Conservation (phyloP, 805 yeast species). For the Lachancea sp. region DNA sequence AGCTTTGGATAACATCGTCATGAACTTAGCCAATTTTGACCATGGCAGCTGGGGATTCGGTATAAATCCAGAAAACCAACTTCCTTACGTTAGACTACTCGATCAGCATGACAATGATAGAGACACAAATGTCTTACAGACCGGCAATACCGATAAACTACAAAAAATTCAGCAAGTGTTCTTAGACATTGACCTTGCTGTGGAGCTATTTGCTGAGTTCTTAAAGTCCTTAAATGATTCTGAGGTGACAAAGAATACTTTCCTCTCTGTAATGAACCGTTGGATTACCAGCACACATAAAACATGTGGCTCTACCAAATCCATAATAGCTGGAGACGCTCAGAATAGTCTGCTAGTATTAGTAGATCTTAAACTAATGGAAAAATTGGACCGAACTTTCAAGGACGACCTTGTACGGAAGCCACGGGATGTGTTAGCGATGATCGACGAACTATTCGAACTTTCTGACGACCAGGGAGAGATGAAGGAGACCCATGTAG, state of each 20-base stretch:
- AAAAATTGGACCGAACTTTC: slow-evolving; percentile 50
- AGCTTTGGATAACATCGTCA: slow-evolving; percentile 23
- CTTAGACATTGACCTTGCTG: slow-evolving; percentile 39
- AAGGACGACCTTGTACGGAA: slow-evolving; percentile 41
- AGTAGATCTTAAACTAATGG: slow-evolving; percentile 58
- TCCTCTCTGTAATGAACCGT: slow-evolving; percentile 47
- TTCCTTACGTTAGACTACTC: slow-evolving; percentile 29
- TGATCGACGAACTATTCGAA: slow-evolving; percentile 40
- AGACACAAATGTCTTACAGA: slow-evolving; percentile 8
- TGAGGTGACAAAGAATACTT: slow-evolving; percentile 39
- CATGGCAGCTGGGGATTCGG: slow-evolving; percentile 35
- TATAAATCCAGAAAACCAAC: slow-evolving; percentile 33
- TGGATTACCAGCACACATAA: slow-evolving; percentile 42
- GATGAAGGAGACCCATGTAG: slow-evolving; percentile 30
- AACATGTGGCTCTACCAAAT: neutral
- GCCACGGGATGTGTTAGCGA: slow-evolving; percentile 50
- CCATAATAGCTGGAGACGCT: slow-evolving; percentile 22
- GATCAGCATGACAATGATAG: slow-evolving; percentile 2
- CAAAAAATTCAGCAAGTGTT: slow-evolving; percentile 33
- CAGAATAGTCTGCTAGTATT: slow-evolving; percentile 50
- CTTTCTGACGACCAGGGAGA: slow-evolving; percentile 10
- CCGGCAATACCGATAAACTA: slow-evolving; percentile 4
- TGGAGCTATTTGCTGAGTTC: slow-evolving; percentile 39
- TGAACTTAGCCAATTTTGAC: slow-evolving; percentile 30
- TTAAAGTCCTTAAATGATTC: slow-evolving; percentile 45